Evolutionary conservation across 768 basidiomycete species (phyloP).

Genomic region (Mycena pura): DNA sequence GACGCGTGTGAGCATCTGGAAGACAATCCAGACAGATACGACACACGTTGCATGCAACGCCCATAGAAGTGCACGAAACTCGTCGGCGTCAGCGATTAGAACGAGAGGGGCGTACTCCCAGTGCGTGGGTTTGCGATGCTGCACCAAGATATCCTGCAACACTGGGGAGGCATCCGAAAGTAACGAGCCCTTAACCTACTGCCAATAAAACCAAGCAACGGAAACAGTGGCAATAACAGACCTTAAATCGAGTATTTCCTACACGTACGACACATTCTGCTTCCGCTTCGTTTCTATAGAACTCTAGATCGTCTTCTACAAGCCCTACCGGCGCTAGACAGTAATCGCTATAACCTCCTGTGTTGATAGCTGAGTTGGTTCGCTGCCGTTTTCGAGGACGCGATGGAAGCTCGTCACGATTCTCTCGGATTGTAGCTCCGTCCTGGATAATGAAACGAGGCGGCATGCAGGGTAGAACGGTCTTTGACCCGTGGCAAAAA

Average conservation of each 20-base stretch:
- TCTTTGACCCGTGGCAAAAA: no score
- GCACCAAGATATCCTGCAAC: slow-evolving; percentile 5
- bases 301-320: slow-evolving; percentile 42
- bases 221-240: slow-evolving; percentile 30
- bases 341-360: slow-evolving; percentile 19
- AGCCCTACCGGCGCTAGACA: slow-evolving; percentile 14
- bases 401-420: slow-evolving; percentile 28
- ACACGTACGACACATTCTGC: slow-evolving; percentile 53
- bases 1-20: no score
- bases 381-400: slow-evolving; percentile 37
- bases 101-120: background rate
- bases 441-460: slow-evolving; percentile 42
- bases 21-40: background rate
- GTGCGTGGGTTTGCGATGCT: background rate
- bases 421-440: slow-evolving; percentile 39
- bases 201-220: background rate
- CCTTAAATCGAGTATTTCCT: slow-evolving; percentile 56
- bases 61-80: background rate
- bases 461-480: no score
- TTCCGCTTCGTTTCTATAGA: slow-evolving; percentile 43
- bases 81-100: background rate
- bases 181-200: slow-evolving; percentile 15
- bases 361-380: slow-evolving; percentile 33
- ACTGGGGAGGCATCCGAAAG: slow-evolving; percentile 16
- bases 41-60: background rate